phyloP scores from a whole-genome alignment of 176 grass and related monocot species.

The Olyra latifolia region DNA sequence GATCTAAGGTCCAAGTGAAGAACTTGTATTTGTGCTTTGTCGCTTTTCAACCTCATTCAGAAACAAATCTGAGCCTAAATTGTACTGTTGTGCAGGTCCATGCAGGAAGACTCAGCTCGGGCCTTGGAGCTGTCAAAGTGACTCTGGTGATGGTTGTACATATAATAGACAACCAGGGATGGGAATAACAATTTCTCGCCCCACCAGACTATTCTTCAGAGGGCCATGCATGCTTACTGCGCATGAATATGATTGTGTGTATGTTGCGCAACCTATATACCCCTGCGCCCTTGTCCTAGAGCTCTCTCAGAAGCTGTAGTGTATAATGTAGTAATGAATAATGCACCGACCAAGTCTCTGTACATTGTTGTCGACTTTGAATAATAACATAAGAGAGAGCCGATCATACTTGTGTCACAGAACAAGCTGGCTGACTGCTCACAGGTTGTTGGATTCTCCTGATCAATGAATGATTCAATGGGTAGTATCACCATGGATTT shows the following conservation, averaged over 20 bases:
- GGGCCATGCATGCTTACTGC: neutral
- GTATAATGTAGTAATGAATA: conserved; percentile 1
- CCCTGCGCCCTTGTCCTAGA: neutral
- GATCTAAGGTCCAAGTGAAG: too few species aligned
- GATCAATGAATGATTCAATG: neutral
- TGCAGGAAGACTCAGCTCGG: conserved; percentile 1
- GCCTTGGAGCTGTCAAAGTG: neutral
- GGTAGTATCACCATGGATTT: neutral
- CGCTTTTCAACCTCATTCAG: neutral
- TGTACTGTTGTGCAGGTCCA: conserved; percentile 27
- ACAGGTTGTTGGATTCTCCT: neutral
- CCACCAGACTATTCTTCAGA: neutral
- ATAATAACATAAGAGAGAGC: conserved; percentile 18
- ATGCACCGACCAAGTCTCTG: conserved; percentile 1
- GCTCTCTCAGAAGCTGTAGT: neutral
- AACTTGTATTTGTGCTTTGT: too few species aligned
- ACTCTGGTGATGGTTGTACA: conserved; percentile 32
- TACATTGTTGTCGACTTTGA: neutral
- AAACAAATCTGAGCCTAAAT: neutral
- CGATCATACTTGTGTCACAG: neutral
- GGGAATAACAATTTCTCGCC: neutral
- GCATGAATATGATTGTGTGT: neutral
- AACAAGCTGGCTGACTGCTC: neutral
- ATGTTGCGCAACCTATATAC: neutral
- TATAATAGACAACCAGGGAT: conserved; percentile 13